phyloP scores from a whole-genome alignment of 768 basidiomycete genomes.

The Suillus lakei region DNA sequence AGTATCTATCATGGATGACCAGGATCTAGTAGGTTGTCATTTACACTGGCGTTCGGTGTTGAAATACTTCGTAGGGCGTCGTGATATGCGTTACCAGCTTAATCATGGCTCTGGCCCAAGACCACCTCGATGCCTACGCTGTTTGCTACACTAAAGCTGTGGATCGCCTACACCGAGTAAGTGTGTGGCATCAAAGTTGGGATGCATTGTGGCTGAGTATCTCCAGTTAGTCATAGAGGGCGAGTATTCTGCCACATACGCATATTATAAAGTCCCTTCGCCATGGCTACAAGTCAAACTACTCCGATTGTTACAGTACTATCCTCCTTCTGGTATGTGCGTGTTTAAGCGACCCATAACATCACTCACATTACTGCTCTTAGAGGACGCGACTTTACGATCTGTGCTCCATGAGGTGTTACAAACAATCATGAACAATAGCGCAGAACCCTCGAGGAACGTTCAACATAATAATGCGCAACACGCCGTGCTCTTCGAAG shows the following conservation, averaged over 20 bases:
- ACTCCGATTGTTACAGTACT: slow-evolving; percentile 90
- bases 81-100: slow-evolving; percentile 93
- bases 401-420: slow-evolving; percentile 81
- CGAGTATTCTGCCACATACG: slow-evolving; percentile 86
- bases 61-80: slow-evolving; percentile 68
- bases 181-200: slow-evolving; percentile 20
- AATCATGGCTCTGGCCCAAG: slow-evolving; percentile 93
- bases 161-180: slow-evolving; percentile 81
- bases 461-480: slow-evolving; percentile 99
- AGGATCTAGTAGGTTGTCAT: slow-evolving; percentile 64
- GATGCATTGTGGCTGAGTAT: slow-evolving; percentile 15
- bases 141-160: slow-evolving; percentile 96
- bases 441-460: slow-evolving; percentile 89
- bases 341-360: slow-evolving; percentile 6
- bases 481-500: slow-evolving; percentile 97
- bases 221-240: slow-evolving; percentile 86
- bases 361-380: slow-evolving; percentile 9
- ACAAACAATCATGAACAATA: slow-evolving; percentile 88
- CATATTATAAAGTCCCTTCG: slow-evolving; percentile 97
- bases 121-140: slow-evolving; percentile 86
- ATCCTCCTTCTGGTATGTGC: slow-evolving; percentile 85
- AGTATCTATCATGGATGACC: slow-evolving; percentile 94
- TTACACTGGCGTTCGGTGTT: neutral
- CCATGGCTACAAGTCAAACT: slow-evolving; percentile 99
- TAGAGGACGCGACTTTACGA: slow-evolving; percentile 85